phyloP scores from a whole-genome alignment of 371 early-diverging fungal species.

The Syncephalastrum racemosum region DNA sequence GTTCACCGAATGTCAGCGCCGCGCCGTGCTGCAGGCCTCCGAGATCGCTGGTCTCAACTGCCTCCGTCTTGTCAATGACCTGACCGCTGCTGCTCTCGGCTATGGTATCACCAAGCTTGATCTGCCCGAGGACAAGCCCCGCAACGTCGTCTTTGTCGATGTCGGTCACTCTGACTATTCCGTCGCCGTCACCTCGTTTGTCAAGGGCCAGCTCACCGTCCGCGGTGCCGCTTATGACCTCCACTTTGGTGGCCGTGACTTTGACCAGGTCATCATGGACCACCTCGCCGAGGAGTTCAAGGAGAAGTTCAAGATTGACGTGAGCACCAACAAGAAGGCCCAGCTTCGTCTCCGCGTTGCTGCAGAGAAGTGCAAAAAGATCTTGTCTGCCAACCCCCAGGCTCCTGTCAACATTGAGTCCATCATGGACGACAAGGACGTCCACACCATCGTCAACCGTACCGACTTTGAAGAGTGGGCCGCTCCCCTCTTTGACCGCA shows the following conservation, averaged over 20 bases:
- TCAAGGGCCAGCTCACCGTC: slow-evolving; percentile 93
- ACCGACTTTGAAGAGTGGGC: slow-evolving; percentile 86
- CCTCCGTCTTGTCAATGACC: slow-evolving; percentile 91
- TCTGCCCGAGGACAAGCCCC: slow-evolving; percentile 93
- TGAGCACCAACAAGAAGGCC: slow-evolving; percentile 88
- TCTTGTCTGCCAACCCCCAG: slow-evolving; percentile 90
- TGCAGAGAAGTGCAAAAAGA: slow-evolving; percentile 95
- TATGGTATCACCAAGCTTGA: slow-evolving; percentile 98
- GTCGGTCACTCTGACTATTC: slow-evolving; percentile 92
- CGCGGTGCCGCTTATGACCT: slow-evolving; percentile 89
- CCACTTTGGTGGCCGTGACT: slow-evolving; percentile 94
- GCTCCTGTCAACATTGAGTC: slow-evolving; percentile 93
- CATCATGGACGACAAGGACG: slow-evolving; percentile 93
- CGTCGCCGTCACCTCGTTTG: slow-evolving; percentile 87
- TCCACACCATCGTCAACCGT: slow-evolving; percentile 78
- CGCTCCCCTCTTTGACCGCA: slow-evolving; percentile 70
- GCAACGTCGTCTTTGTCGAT: slow-evolving; percentile 92
- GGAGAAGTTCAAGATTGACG: slow-evolving; percentile 94
- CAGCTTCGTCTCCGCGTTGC: slow-evolving; percentile 87
- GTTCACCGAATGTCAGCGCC: slow-evolving; percentile 94
- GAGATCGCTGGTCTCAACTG: slow-evolving; percentile 93
- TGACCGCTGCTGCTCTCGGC: slow-evolving; percentile 92
- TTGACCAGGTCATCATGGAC: slow-evolving; percentile 88
- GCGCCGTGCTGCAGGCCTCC: slow-evolving; percentile 86
- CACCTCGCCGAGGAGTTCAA: slow-evolving; percentile 85